Evolutionary conservation across 805 yeast species (phyloP).

Genomic region (Wickerhamomyces canadensis): DNA sequence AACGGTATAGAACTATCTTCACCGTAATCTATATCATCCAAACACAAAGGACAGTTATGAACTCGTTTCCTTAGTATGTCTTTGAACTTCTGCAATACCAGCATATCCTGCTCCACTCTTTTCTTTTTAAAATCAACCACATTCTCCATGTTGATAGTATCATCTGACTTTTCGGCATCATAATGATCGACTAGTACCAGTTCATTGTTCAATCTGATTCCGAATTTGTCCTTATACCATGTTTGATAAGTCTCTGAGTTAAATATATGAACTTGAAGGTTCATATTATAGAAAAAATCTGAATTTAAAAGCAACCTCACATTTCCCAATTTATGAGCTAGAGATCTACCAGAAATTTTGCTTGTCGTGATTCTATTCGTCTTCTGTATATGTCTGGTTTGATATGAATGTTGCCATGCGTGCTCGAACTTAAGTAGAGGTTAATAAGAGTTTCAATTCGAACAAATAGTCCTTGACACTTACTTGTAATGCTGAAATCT

Average conservation of each 20-base stretch:
- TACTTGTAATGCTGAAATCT: slow-evolving; percentile 57
- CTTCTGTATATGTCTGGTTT: slow-evolving; percentile 51
- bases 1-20: slow-evolving; percentile 28
- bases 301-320: slow-evolving; percentile 38
- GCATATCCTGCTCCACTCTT: slow-evolving; percentile 10
- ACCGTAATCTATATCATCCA: slow-evolving; percentile 28
- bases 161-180: slow-evolving; percentile 1
- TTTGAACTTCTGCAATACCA: slow-evolving; percentile 12
- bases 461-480: neutral
- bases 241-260: slow-evolving; percentile 20
- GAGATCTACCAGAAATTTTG: slow-evolving; percentile 33
- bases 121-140: slow-evolving; percentile 24
- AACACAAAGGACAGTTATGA: slow-evolving; percentile 30
- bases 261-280: slow-evolving; percentile 43
- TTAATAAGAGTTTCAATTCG: no score
- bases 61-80: slow-evolving; percentile 20
- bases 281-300: slow-evolving; percentile 39
- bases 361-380: slow-evolving; percentile 33
- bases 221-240: slow-evolving; percentile 20
- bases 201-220: slow-evolving; percentile 6
- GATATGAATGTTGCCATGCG: slow-evolving; percentile 74
- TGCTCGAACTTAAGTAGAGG: slow-evolving; percentile 63
- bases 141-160: slow-evolving; percentile 18
- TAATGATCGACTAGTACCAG: neutral
- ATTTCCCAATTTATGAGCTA: slow-evolving; percentile 44